These are phyloP conservation scores for Penicillium palitans DNA, from an alignment of 2,329 filamentous ascomycete genomes.

Conservation along the genomic window DNA sequence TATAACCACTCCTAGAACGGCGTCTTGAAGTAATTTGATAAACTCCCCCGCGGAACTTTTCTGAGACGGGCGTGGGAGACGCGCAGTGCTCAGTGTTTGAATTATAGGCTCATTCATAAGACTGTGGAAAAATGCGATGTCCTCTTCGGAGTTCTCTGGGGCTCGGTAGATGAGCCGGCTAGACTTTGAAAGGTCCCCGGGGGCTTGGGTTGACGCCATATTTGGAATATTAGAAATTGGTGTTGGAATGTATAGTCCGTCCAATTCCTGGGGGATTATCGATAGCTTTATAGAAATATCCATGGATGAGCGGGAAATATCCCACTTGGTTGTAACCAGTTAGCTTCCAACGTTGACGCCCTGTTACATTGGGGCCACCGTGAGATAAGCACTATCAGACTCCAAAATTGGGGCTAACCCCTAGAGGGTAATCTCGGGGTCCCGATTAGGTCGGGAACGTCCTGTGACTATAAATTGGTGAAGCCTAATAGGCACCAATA, in stretches of 20 bases:
- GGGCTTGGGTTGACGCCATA: background rate
- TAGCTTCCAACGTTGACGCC: background rate
- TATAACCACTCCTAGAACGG: slow-evolving; percentile 3
- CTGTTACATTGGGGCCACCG: background rate
- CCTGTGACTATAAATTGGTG: no score
- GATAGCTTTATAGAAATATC: background rate
- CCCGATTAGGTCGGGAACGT: background rate
- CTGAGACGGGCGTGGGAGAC: background rate
- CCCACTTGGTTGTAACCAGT: background rate
- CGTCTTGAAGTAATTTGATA: background rate
- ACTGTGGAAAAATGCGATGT: slow-evolving; percentile 13
- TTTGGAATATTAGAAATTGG: background rate
- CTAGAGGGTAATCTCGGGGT: background rate
- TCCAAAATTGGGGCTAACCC: background rate
- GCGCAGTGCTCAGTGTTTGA: background rate
- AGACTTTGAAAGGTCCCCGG: slow-evolving; percentile 1
- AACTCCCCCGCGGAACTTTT: background rate
- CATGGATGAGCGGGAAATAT: background rate
- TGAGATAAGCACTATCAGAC: background rate
- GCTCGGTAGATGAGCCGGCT: slow-evolving; percentile 16
- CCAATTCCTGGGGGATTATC: background rate
- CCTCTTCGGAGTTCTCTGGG: slow-evolving; percentile 14
- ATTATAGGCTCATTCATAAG: slow-evolving; percentile 7
- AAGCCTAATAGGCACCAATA: no score
- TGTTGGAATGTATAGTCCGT: background rate